These are phyloP conservation scores for Yamadazyma kanchanaburiensis DNA, from an alignment of 1,139 yeast genomes.

Conservation along the genomic window DNA sequence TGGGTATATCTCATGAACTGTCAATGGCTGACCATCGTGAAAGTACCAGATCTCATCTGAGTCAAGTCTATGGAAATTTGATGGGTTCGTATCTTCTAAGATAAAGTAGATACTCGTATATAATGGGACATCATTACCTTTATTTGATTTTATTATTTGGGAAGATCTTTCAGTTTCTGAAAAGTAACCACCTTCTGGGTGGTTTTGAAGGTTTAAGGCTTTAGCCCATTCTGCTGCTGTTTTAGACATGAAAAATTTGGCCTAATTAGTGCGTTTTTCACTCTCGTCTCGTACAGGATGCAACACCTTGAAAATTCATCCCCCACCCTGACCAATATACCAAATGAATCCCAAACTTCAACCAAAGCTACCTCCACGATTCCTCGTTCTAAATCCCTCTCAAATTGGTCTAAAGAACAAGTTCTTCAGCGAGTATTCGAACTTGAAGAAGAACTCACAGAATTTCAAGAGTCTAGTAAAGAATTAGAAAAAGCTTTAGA, in stretches of 20 bases:
- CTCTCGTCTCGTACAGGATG: too few species aligned
- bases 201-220: conserved; percentile 11
- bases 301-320: too few species aligned
- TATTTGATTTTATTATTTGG: conserved; percentile 12
- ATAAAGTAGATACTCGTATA: conserved; percentile 17
- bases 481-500: conserved; percentile 45
- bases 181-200: conserved; percentile 19
- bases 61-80: conserved; percentile 16
- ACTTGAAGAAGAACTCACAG: conserved; percentile 34
- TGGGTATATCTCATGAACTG: conserved; percentile 16
- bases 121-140: conserved; percentile 16
- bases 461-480: conserved; percentile 42
- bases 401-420: conserved; percentile 25
- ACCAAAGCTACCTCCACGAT: too few species aligned
- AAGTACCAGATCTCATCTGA: conserved; percentile 20
- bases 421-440: conserved; percentile 29
- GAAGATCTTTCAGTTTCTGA: conserved; percentile 12
- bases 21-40: conserved; percentile 17
- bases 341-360: too few species aligned
- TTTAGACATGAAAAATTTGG: too few species aligned
- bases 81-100: conserved; percentile 15
- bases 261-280: too few species aligned
- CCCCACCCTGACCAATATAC: too few species aligned
- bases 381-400: too few species aligned
- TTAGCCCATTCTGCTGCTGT: conserved; percentile 14